Percentiles rank a stretch among this genome's conserved stretches.
These are phyloP conservation scores for Hypoxylon intermedium DNA, from an alignment of 495 filamentous ascomycete genomes.

Conservation along the genomic window DNA sequence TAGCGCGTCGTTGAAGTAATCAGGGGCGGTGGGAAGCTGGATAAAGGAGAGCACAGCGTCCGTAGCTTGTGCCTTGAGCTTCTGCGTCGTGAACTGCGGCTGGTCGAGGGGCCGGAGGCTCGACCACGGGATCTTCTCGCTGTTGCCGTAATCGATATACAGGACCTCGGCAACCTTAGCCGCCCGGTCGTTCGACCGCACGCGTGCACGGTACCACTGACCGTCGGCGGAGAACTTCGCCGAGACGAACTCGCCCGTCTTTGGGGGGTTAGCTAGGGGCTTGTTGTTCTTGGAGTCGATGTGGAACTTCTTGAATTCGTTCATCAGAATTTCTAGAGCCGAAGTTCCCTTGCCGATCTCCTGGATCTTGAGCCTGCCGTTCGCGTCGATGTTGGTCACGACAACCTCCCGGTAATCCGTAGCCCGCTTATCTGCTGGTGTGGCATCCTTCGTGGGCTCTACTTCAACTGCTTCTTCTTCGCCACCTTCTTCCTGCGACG, in stretches of 20 bases:
- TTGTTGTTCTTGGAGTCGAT: slow-evolving; percentile 73
- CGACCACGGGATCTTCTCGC: slow-evolving; percentile 83
- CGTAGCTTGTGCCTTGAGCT: slow-evolving; percentile 82
- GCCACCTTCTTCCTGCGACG: slow-evolving; percentile 73
- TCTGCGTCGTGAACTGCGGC: slow-evolving; percentile 76
- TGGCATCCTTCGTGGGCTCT: slow-evolving; percentile 54
- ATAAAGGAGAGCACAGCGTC: slow-evolving; percentile 89
- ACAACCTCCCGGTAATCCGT: slow-evolving; percentile 92
- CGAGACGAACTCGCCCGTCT: slow-evolving; percentile 87
- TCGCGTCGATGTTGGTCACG: slow-evolving; percentile 84
- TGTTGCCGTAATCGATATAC: slow-evolving; percentile 97
- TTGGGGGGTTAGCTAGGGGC: slow-evolving; percentile 76
- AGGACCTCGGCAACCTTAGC: slow-evolving; percentile 86
- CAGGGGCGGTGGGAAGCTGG: slow-evolving; percentile 77
- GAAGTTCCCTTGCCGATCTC: slow-evolving; percentile 81
- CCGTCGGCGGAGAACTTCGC: slow-evolving; percentile 86
- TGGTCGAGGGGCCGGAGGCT: slow-evolving; percentile 78
- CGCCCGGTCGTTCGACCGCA: slow-evolving; percentile 90
- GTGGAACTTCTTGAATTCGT: slow-evolving; percentile 86
- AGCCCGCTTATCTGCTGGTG: slow-evolving; percentile 62
- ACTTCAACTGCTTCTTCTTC: slow-evolving; percentile 58
- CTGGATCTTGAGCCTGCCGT: slow-evolving; percentile 83
- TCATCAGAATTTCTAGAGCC: slow-evolving; percentile 84
- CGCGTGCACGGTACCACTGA: slow-evolving; percentile 91
- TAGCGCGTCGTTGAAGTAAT: slow-evolving; percentile 83